These are phyloP conservation scores for Talaromyces adpressus DNA, from an alignment of 495 filamentous ascomycete genomes.

Conservation along the genomic window DNA sequence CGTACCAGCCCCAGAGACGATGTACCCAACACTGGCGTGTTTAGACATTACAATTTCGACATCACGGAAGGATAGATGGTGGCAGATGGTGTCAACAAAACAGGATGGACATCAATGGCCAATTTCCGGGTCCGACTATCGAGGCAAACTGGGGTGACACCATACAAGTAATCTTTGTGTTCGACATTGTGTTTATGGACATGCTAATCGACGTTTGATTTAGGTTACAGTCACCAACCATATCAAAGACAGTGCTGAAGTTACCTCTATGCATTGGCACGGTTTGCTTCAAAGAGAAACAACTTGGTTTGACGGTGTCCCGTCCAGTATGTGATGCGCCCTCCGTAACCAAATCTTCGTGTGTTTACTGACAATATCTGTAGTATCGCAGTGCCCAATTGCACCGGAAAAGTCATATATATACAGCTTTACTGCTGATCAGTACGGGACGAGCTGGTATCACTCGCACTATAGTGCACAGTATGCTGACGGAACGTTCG, in stretches of 20 bases:
- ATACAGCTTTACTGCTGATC: slow-evolving; percentile 43
- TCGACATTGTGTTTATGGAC: neutral
- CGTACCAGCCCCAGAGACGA: neutral
- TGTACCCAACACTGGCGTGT: neutral
- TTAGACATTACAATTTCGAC: neutral
- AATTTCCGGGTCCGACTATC: slow-evolving; percentile 48
- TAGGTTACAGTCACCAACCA: slow-evolving; percentile 33
- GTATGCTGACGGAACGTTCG: slow-evolving; percentile 26
- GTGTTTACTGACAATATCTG: slow-evolving; percentile 19
- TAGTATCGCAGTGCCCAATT: slow-evolving; percentile 23
- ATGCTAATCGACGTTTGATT: neutral
- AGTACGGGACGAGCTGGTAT: slow-evolving; percentile 58
- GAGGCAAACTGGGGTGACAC: slow-evolving; percentile 56
- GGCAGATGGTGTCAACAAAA: neutral
- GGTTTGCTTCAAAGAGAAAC: slow-evolving; percentile 43
- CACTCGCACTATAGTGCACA: slow-evolving; percentile 55
- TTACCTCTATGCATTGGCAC: slow-evolving; percentile 44
- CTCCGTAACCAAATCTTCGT: neutral
- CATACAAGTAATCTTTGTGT: slow-evolving; percentile 34
- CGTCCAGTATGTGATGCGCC: slow-evolving; percentile 10
- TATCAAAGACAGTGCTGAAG: slow-evolving; percentile 17
- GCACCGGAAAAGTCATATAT: slow-evolving; percentile 25
- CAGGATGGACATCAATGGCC: slow-evolving; percentile 40
- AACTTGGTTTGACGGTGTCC: slow-evolving; percentile 36
- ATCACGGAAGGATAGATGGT: neutral